Base-by-base conservation (phyloP, 1,139 yeast species). In the Nadsonia commutata region DNA sequence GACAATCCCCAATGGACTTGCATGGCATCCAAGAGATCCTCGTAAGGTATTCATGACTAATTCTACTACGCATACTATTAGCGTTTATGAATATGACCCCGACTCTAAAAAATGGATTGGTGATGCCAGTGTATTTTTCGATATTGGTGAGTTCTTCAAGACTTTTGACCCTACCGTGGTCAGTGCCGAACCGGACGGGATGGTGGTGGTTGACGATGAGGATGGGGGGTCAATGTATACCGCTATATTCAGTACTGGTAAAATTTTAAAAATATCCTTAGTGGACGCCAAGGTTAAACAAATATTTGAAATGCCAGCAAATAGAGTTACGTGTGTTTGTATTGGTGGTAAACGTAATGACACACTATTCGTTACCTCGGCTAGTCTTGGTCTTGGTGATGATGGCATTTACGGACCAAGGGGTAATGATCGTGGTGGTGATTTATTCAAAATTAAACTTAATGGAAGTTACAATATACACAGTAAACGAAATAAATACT, bases 21-120 rank as follows among this genome's bases (percentile, higher is more conserved):
- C 80, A 23, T 86, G 85, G 5, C 16, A 27, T 37, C 60, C 61
- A 39, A 13, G 4, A 5, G 74, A 70, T 44, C 67, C 70, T 13
- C 68, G 65, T 37, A 62, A 62, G 40, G 66, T 83, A 55, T 81
- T 70, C 55, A 78, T 85, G 72, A 82, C 90, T 3, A 94, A 84
- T 53, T 78, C 93, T 2, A 59, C 71, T 39, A 71, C 73, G 8
- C 68, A 64, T 49, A 71, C 69, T 2, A 71, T 84, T 41, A 82
- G 75, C 71, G 65, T 68, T 50, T 80, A 67, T 54, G 80, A 80
- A 56, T 79, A 73, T 55, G 75, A 80, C 55, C 50, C 57, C 36
- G 62, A 56, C 13, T 60, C 70, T 1, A 76, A 27, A 13, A 76
- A 27, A 13, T 27, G 16, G 5, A 11, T 27, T 9, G n/a, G 33